phyloP scores from a whole-genome alignment of 257 asterid genomes.

The Knoxia roxburghii region DNA sequence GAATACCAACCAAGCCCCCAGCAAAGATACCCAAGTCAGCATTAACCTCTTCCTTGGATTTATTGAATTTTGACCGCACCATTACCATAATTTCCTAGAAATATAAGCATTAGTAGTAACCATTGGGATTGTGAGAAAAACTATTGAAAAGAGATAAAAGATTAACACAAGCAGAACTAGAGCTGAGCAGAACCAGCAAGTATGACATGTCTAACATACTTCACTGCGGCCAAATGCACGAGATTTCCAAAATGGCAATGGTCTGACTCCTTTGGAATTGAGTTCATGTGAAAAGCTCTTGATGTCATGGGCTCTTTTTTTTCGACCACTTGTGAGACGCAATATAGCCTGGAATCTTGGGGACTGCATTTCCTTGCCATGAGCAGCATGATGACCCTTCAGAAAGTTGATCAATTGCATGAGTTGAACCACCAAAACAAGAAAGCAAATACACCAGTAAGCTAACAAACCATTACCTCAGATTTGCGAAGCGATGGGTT shows the following conservation, averaged over 20 bases:
- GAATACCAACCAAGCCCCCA: slow-evolving; percentile 76
- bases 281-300: slow-evolving; percentile 98
- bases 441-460: neutral
- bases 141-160: neutral
- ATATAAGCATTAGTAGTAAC: slow-evolving; percentile 15
- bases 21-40: slow-evolving; percentile 82
- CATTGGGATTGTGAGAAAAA: slow-evolving; percentile 8
- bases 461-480: slow-evolving; percentile 48
- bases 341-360: slow-evolving; percentile 93
- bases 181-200: slow-evolving; percentile 12
- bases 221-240: slow-evolving; percentile 83
- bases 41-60: slow-evolving; percentile 76
- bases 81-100: slow-evolving; percentile 71
- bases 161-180: no score
- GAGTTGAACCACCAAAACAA: slow-evolving; percentile 10
- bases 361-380: slow-evolving; percentile 87
- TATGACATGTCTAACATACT: slow-evolving; percentile 47
- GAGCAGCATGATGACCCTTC: slow-evolving; percentile 70
- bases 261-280: slow-evolving; percentile 84
- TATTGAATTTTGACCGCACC: slow-evolving; percentile 77
- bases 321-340: slow-evolving; percentile 79
- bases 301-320: slow-evolving; percentile 56
- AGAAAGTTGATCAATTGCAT: slow-evolving; percentile 27
- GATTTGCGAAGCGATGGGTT: slow-evolving; percentile 42
- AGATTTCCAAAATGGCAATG: slow-evolving; percentile 95